These are phyloP conservation scores for Gossypium lobatum DNA, from an alignment of 441 rosid species.

Conservation along the genomic window DNA sequence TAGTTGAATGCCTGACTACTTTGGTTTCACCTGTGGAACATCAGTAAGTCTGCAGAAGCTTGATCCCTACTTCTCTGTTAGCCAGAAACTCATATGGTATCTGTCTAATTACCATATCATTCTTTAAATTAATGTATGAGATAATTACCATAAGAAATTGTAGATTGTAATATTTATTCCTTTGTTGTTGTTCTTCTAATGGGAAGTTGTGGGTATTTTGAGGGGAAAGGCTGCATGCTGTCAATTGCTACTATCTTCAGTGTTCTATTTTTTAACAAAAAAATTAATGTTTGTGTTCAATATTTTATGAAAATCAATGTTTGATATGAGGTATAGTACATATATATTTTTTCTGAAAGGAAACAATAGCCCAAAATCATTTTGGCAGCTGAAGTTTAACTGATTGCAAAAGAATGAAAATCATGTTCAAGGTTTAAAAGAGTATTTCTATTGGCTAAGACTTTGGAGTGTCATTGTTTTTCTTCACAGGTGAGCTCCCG, in stretches of 20 bases:
- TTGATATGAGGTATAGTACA: neutral
- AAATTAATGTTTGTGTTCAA: neutral
- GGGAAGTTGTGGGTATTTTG: neutral
- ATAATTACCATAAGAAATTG: neutral
- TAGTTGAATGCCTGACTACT: neutral
- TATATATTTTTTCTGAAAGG: neutral
- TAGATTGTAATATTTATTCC: neutral
- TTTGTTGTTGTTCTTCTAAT: neutral
- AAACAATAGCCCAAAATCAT: neutral
- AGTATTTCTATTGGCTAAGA: slow-evolving; percentile 12
- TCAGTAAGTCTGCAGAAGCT: neutral
- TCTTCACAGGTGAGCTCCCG: slow-evolving; percentile 80
- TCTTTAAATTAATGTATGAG: neutral
- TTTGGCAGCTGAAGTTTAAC: neutral
- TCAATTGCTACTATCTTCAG: neutral
- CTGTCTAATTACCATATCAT: neutral
- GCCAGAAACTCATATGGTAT: neutral
- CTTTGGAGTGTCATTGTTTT: slow-evolving; percentile 20
- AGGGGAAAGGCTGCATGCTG: neutral
- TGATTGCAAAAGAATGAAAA: slow-evolving; percentile 7
- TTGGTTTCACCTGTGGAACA: neutral
- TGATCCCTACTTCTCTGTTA: neutral
- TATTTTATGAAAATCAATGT: neutral
- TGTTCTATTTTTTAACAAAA: neutral
- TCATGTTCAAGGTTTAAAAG: slow-evolving; percentile 8